Percentiles rank a stretch among this genome's conserved stretches.
Conservation (phyloP, 1,139 yeast species). For the Geotrichum siamense region DNA sequence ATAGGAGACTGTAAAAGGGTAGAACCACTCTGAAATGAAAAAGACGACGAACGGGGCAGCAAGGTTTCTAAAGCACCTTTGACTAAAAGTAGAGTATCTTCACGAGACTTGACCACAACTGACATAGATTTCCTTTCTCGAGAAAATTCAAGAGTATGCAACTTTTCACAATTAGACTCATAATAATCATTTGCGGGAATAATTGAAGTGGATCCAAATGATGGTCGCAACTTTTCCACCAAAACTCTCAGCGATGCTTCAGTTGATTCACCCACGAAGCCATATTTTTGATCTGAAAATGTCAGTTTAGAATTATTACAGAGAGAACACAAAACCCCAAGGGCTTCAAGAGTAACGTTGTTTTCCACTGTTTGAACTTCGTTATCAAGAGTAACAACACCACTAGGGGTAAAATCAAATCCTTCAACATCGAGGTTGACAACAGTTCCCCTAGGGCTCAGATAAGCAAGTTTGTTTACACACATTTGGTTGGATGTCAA, state of each 20-base stretch:
- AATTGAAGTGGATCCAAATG: constrained; percentile 7
- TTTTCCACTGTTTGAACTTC: constrained; percentile 26
- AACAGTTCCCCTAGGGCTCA: constrained; percentile 37
- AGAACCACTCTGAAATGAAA: constrained; percentile 31
- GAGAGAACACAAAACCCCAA: constrained; percentile 31
- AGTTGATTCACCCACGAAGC: constrained; percentile 37
- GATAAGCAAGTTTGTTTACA: constrained; percentile 34
- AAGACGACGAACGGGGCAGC: constrained; percentile 38
- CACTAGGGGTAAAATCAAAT: constrained; percentile 36
- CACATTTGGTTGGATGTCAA: constrained; percentile 44
- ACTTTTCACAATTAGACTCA: constrained; percentile 12
- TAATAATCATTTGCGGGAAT: constrained; percentile 20
- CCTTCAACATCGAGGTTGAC: constrained; percentile 42
- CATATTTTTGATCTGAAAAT: constrained; percentile 21
- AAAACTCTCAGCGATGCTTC: constrained; percentile 33
- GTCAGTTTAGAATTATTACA: constrained; percentile 36
- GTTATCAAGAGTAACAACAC: constrained; percentile 36
- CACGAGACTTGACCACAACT: constrained; percentile 34
- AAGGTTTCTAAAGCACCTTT: constrained; percentile 52
- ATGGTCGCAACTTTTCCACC: constrained; percentile 28
- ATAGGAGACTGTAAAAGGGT: constrained; percentile 28
- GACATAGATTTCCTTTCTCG: constrained; percentile 48
- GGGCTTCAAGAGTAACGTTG: constrained; percentile 26
- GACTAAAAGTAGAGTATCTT: constrained; percentile 31
- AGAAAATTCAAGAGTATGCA: constrained; percentile 34